Evolutionary conservation across 2,329 filamentous ascomycete genomes (phyloP), one percentile per base, ranked within the genome.

Genomic region (Nothopassalora personata): DNA sequence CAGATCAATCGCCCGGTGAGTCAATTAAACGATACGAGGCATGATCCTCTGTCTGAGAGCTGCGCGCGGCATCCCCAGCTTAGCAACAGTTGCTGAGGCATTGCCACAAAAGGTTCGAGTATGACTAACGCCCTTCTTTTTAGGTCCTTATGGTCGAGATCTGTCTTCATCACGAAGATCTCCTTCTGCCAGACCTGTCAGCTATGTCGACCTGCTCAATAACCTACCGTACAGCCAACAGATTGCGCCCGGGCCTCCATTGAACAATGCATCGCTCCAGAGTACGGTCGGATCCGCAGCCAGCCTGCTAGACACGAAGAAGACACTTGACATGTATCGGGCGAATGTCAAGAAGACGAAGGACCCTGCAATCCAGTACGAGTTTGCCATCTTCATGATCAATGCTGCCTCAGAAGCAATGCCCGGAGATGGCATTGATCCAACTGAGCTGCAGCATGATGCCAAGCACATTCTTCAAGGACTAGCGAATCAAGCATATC

Each of bases 291-390:
- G 94, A 48, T 88, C 85, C 71, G 96, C 96, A 77, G 93, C 93
- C 3, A 96, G 92, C 19, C 81, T 99, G 11, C 83, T 99, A 31
- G 92, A 91, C 70, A 88, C 90, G 34, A 90, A 93, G 71, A 92
- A 97, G 76, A 99, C 94, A 1, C 83, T 99, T 52, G 92, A 97
- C 57, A 97, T 97, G 93, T 99, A 99, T 74, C 85, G 93, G 48
- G 87, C 88, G 57, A 99, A 97, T 70, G 90, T 97, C 59, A 97
- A 97, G 78, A 99, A 99, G 79, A 96, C 94, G 2, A 94, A 89
- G 63, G 91, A 97, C 73, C 82, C 87, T 15, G 87, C 89, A 4
- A 89, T 96, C 34, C 91, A 97, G 74, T 97, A 97, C 74, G 94
- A 96, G 31, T 97, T 99, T 75, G 94, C 94, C 1, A 84, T 97